These are phyloP conservation scores for Acacia melanoxylon DNA, from an alignment of 306 rosid genomes.

Conservation along the genomic window DNA sequence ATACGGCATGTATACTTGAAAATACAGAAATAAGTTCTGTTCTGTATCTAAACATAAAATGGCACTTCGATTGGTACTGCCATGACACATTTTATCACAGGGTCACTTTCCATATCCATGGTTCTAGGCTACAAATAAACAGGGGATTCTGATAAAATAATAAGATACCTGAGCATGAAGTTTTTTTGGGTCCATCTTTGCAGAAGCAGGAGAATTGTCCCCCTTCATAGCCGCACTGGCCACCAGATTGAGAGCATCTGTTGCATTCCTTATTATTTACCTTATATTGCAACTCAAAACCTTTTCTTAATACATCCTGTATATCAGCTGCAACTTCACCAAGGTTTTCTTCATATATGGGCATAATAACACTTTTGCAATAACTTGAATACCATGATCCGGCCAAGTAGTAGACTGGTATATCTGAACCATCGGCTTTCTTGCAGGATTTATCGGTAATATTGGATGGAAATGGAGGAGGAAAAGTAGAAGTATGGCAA, in stretches of 20 bases:
- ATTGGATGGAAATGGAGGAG: background rate
- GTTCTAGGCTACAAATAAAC: background rate
- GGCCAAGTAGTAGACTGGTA: background rate
- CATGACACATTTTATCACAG: background rate
- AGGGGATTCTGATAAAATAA: background rate
- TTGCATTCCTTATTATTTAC: background rate
- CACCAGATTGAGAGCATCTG: slow-evolving; percentile 12
- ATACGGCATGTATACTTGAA: background rate
- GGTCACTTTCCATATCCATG: background rate
- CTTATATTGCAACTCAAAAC: slow-evolving; percentile 27
- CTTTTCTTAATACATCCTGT: accelerated
- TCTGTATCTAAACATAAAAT: background rate
- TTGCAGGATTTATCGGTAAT: background rate
- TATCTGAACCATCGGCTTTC: background rate
- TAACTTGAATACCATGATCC: accelerated
- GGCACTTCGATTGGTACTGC: background rate
- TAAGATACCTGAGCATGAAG: slow-evolving; percentile 27
- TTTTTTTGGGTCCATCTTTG: background rate
- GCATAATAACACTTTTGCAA: slow-evolving; percentile 7
- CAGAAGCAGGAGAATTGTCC: slow-evolving; percentile 35
- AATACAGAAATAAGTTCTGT: background rate
- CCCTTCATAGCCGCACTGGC: slow-evolving; percentile 27
- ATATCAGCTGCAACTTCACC: background rate
- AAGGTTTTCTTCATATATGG: background rate
- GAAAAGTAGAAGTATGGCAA: background rate